Evolutionary conservation across 495 filamentous ascomycete genomes (phyloP), one percentile per base, ranked within the genome.

Genomic region (Pseudotulostoma volvatum): DNA sequence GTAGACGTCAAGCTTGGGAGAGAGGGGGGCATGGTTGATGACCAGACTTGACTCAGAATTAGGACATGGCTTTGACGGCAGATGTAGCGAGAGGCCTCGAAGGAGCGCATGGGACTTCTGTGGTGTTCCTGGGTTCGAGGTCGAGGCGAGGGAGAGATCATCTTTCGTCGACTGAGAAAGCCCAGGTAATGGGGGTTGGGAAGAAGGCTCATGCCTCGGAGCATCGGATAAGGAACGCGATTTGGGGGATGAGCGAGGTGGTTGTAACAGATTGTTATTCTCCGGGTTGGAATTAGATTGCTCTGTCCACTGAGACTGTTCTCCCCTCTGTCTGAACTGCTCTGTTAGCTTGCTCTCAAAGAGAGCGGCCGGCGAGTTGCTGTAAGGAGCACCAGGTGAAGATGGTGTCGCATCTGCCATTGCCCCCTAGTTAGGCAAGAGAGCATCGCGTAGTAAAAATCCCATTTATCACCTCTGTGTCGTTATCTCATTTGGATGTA

Each of bases 1-100:
- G 62, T 90, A 94, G 41, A 79, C 68, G 49, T 93, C 85, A 31
- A 88, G 71, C 49, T 90, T 84, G 7, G 87, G 87, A 1, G 83
- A 90, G 40, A 88, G 69, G 43, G 86, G 84, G 20, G 70, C 71
- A 39, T 74, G 74, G 48, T 67, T 78, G 40, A 66, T 62, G 36
- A 73, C 61, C 23, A 69, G 62, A n/a, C 72, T 66, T 15, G 74
- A 66, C 37, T 52, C 64, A 25, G 66, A 53, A 36, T 60, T 60
- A 18, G 61, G 45, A 11, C 11, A 11, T 42, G 70, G 69, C 38
- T 66, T 68, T 14, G 73, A 62, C 14, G 81, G 72, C 64, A 90
- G 73, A 49, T 87, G 81, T 44, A 93, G 63, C 9, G 81, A 77
- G 19, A 92, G 63, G 25, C 72, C 75, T 21, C 73, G 66, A 16